Percentiles rank a stretch among this genome's conserved stretches.
phyloP scores from a whole-genome alignment of 768 basidiomycete species.

The Boletus sp. region DNA sequence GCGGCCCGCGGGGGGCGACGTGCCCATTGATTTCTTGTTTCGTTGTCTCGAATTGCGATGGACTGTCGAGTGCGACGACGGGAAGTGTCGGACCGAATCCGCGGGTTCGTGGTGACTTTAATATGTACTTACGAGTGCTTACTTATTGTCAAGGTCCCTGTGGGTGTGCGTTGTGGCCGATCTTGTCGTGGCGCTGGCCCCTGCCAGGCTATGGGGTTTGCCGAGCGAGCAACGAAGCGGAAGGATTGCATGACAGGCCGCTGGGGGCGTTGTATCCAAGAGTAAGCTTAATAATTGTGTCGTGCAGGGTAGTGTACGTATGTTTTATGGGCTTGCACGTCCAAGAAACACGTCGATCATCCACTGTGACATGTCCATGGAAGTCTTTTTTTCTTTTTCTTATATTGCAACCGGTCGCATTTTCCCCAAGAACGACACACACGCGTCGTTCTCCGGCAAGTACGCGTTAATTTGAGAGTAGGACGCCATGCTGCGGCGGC shows the following conservation, averaged over 20 bases:
- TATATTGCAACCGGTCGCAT: neutral
- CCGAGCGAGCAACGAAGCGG: neutral
- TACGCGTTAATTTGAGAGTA: neutral
- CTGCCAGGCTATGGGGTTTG: neutral
- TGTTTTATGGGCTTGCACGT: neutral
- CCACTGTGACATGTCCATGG: neutral
- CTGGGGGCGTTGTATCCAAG: neutral
- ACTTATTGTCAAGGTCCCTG: neutral
- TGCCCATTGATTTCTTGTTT: too few species aligned
- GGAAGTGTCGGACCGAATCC: too few species aligned
- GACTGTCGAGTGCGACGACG: neutral
- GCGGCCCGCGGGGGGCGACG: neutral
- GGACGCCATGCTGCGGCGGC: neutral
- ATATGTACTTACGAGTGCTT: neutral
- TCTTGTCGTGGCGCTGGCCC: neutral
- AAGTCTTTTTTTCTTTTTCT: too few species aligned
- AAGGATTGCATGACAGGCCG: neutral
- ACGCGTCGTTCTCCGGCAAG: too few species aligned
- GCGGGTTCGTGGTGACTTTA: neutral
- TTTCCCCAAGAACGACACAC: neutral
- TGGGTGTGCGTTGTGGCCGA: neutral
- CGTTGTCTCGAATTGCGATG: neutral
- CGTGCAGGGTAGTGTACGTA: neutral
- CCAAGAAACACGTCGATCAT: neutral
- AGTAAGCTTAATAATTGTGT: neutral